These are phyloP conservation scores for Gigaspora rosea DNA, from an alignment of 192 early-diverging fungal genomes.

Conservation along the genomic window DNA sequence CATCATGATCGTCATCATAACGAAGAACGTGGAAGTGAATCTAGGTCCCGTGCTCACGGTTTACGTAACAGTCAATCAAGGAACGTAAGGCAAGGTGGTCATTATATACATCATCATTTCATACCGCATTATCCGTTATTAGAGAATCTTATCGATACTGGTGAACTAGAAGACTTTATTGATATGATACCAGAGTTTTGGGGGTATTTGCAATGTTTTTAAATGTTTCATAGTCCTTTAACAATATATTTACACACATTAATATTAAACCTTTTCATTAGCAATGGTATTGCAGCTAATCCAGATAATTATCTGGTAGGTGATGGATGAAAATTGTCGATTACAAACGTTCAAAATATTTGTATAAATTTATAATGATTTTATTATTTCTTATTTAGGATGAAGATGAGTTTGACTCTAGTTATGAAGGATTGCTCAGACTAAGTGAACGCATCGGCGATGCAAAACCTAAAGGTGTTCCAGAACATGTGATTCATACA, in stretches of 20 bases:
- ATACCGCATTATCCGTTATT: slow-evolving; percentile 25
- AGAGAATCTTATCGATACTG: slow-evolving; percentile 18
- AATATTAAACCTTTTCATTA: neutral
- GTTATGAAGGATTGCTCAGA: slow-evolving; percentile 38
- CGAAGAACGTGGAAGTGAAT: slow-evolving; percentile 29
- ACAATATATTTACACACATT: neutral
- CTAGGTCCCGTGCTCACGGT: neutral
- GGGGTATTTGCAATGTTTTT: slow-evolving; percentile 2
- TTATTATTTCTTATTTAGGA: slow-evolving; percentile 19
- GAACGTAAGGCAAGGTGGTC: neutral
- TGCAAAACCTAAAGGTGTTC: slow-evolving; percentile 40
- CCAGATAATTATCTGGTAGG: slow-evolving; percentile 33
- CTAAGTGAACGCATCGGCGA: slow-evolving; percentile 39
- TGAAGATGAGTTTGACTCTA: slow-evolving; percentile 42
- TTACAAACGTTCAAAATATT: too few relatives aligned
- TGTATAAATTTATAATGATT: neutral
- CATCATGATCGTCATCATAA: slow-evolving; percentile 12
- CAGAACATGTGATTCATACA: slow-evolving; percentile 23
- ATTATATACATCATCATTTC: slow-evolving; percentile 32
- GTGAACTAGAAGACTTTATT: slow-evolving; percentile 26
- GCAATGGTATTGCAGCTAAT: slow-evolving; percentile 29
- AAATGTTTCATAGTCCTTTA: neutral
- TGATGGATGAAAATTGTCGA: neutral
- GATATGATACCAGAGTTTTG: slow-evolving; percentile 23
- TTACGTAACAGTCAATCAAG: slow-evolving; percentile 16